A percentile compares a stretch with the other conserved stretches of the same genome.
These are phyloP conservation scores for Drosera capensis DNA, from an alignment of 148 eudicot species.

Conservation along the genomic window DNA sequence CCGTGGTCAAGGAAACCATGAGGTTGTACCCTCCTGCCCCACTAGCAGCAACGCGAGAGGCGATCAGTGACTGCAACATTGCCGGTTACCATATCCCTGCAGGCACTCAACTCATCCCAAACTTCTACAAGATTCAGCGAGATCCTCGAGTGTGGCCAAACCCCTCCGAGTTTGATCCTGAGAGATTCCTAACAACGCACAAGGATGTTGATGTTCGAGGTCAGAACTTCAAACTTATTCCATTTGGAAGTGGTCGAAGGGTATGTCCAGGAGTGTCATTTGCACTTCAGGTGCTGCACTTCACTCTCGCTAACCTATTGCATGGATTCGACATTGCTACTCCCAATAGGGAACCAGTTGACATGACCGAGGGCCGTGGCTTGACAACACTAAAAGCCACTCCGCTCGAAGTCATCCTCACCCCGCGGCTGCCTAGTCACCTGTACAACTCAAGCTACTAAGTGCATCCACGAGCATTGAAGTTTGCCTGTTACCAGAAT, in stretches of 20 bases:
- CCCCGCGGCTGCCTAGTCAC: background rate
- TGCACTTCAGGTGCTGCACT: background rate
- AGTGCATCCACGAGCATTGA: no score
- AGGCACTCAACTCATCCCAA: constrained; percentile 4
- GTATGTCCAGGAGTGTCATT: constrained; percentile 8
- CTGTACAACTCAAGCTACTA: constrained; percentile 2
- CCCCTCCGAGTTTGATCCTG: constrained; percentile 4
- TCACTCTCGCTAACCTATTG: constrained; percentile 4
- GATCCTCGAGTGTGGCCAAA: constrained; percentile 3
- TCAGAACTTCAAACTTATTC: constrained; percentile 8
- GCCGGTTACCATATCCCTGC: constrained; percentile 1
- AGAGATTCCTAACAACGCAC: constrained; percentile 8
- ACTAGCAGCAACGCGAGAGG: constrained; percentile 2
- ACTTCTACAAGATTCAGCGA: constrained; percentile 7
- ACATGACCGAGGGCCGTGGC: constrained; percentile 11
- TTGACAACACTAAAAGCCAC: constrained; percentile 6
- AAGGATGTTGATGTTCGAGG: constrained; percentile 12
- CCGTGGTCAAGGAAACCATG: constrained; percentile 21
- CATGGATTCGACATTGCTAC: constrained; percentile 9
- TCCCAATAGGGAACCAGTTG: background rate
- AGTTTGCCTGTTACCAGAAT: no score
- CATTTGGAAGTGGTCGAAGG: constrained; percentile 16
- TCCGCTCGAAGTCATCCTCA: constrained; percentile 7
- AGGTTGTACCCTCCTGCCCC: constrained; percentile 17
- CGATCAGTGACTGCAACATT: background rate